A percentile compares a stretch with the other conserved stretches of the same genome.
Evolutionary conservation across 2,329 filamentous ascomycete species (phyloP).

Genomic region (Catunica adiposa): DNA sequence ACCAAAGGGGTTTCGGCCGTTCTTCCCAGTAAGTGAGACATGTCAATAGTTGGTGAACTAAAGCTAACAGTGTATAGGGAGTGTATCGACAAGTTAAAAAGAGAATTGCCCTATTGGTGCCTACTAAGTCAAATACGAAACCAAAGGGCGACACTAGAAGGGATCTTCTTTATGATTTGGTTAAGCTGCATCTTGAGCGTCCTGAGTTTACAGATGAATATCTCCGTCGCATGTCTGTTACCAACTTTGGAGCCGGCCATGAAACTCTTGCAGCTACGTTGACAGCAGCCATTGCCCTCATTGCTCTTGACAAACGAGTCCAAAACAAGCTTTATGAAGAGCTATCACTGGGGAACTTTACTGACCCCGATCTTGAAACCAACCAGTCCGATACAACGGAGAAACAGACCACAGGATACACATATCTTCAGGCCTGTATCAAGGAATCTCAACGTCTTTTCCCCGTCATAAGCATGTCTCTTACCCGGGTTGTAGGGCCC

Average conservation of each 20-base stretch:
- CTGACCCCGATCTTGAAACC: not conserved
- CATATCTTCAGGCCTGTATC: constrained; percentile 26
- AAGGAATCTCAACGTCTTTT: constrained; percentile 35
- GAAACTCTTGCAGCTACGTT: constrained; percentile 38
- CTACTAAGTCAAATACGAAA: constrained; percentile 17
- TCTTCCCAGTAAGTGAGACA: constrained; percentile 28
- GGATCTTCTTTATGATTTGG: constrained; percentile 31
- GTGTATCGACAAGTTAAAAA: constrained; percentile 15
- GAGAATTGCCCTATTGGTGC: constrained; percentile 7
- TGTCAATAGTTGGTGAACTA: not conserved
- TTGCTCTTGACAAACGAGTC: constrained; percentile 24
- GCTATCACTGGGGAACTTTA: constrained; percentile 12
- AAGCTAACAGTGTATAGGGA: constrained; percentile 7
- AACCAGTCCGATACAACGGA: not conserved
- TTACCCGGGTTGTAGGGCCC: constrained; percentile 29
- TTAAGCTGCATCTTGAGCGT: constrained; percentile 28
- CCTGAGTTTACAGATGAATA: constrained; percentile 32
- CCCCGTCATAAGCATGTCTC: constrained; percentile 35
- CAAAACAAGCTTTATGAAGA: constrained; percentile 21
- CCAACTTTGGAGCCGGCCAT: constrained; percentile 39
- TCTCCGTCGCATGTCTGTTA: constrained; percentile 34
- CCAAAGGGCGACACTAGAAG: constrained; percentile 19
- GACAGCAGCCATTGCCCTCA: constrained; percentile 31
- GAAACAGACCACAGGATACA: constrained; percentile 19
- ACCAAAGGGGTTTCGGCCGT: constrained; percentile 27